A percentile compares a stretch with the other conserved stretches of the same genome.
Evolutionary conservation across 1,139 yeast genomes (phyloP).

Genomic region (Candida sp.): DNA sequence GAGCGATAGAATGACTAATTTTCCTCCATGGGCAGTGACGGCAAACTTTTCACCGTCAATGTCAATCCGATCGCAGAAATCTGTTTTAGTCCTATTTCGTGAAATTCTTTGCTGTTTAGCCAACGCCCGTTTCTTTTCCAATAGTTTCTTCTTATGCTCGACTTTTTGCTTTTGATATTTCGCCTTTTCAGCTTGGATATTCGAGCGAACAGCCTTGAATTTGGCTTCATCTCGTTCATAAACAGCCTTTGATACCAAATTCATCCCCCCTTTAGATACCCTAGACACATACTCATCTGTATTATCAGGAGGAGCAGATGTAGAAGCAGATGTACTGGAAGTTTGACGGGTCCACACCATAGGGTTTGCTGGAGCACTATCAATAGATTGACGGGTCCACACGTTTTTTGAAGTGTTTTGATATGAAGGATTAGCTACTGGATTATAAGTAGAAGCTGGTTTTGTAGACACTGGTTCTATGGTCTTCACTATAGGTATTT

Average conservation of each 20-base stretch:
- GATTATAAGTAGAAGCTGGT: not conserved
- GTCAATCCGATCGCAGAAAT: slow-evolving; percentile 33
- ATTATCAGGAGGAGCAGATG: not conserved
- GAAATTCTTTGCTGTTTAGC: slow-evolving; percentile 15
- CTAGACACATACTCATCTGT: not conserved
- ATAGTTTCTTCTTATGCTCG: slow-evolving; percentile 12
- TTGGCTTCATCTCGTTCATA: slow-evolving; percentile 25
- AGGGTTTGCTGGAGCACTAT: not conserved
- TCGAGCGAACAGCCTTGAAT: slow-evolving; percentile 4
- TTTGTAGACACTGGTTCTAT: not conserved
- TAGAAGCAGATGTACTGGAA: not conserved
- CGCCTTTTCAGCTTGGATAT: slow-evolving; percentile 11
- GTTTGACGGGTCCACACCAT: not conserved
- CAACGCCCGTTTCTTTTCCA: slow-evolving; percentile 9
- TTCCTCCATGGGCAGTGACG: slow-evolving; percentile 28
- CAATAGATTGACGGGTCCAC: not conserved
- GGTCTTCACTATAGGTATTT: not conserved
- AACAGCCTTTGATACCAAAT: slow-evolving; percentile 28
- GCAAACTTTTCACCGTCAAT: slow-evolving; percentile 33
- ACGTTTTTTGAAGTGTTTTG: not conserved
- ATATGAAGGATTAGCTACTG: not conserved
- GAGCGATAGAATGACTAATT: slow-evolving; percentile 24
- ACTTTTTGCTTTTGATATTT: slow-evolving; percentile 6
- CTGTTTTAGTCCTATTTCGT: slow-evolving; percentile 24
- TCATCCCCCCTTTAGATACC: slow-evolving; percentile 28